phyloP scores from a whole-genome alignment of 208 protist genomes.

The Baffinella frigidus region DNA sequence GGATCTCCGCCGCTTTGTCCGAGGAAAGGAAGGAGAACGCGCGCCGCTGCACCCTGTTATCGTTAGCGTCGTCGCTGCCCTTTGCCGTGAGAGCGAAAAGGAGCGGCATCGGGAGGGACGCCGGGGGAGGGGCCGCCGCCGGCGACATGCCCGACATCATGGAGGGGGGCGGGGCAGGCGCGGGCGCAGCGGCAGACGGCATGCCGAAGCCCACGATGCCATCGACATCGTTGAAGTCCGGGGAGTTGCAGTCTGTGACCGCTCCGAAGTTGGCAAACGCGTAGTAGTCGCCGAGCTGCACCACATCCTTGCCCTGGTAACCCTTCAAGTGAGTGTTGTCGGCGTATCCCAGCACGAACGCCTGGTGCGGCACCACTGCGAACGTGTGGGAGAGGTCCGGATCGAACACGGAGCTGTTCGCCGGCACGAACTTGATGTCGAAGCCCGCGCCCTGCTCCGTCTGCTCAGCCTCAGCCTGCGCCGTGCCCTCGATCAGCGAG shows the following conservation, averaged over 20 bases:
- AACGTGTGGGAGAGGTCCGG: constrained; percentile 32
- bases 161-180: constrained; percentile 12
- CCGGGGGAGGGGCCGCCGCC: not conserved
- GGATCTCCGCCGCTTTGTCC: constrained; percentile 41
- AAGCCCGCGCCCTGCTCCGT: constrained; percentile 47
- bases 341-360: constrained; percentile 54
- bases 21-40: constrained; percentile 63
- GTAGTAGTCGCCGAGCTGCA: constrained; percentile 64
- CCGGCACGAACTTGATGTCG: constrained; percentile 6
- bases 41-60: constrained; percentile 36
- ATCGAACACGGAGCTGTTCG: constrained; percentile 22
- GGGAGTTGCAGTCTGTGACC: constrained; percentile 58
- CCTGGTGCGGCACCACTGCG: constrained; percentile 40
- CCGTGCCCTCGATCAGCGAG: constrained; percentile 4
- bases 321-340: constrained; percentile 64
- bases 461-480: constrained; percentile 27
- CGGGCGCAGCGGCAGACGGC: not conserved
- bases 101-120: constrained; percentile 22
- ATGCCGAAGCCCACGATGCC: constrained; percentile 60
- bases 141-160: constrained; percentile 55
- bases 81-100: constrained; percentile 8
- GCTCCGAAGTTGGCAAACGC: constrained; percentile 54
- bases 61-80: not conserved
- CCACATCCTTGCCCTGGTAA: constrained; percentile 61
- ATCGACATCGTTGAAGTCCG: constrained; percentile 63